A percentile compares a stretch with the other conserved stretches of the same genome.
phyloP scores from a whole-genome alignment of 1,284 basidiomycete genomes.

The Naganishia liquefaciens region DNA sequence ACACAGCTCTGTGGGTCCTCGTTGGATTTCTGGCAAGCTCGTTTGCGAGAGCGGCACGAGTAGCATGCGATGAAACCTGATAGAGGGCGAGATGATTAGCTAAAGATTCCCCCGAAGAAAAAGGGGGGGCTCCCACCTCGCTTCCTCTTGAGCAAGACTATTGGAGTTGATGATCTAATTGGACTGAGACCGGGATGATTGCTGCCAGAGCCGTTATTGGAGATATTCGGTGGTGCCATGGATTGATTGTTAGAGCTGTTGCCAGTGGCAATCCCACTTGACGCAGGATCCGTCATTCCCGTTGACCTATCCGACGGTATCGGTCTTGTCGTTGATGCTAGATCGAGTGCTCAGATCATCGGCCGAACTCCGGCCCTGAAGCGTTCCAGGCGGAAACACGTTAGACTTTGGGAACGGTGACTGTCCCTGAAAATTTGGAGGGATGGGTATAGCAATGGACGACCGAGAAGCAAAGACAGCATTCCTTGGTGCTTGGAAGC shows the following conservation, averaged over 20 bases:
- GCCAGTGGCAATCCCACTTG: too few species aligned
- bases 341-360: too few species aligned
- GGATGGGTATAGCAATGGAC: not conserved
- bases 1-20: slow-evolving; percentile 19
- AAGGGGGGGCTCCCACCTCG: not conserved
- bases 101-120: not conserved
- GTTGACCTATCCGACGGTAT: too few species aligned
- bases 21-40: slow-evolving; percentile 23
- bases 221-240: not conserved
- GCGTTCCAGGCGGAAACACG: too few species aligned
- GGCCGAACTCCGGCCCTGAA: too few species aligned
- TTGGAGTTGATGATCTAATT: slow-evolving; percentile 22
- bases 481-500: not conserved
- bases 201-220: not conserved
- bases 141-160: slow-evolving; percentile 23
- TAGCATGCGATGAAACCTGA: slow-evolving; percentile 25
- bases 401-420: too few species aligned
- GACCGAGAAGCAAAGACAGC: not conserved
- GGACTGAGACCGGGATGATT: slow-evolving; percentile 11
- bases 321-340: too few species aligned
- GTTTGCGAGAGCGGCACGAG: slow-evolving; percentile 22
- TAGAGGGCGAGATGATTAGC: not conserved
- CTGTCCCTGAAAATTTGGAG: too few species aligned
- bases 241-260: not conserved
- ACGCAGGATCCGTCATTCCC: too few species aligned